Base-by-base conservation (phyloP, 2,329 filamentous ascomycete genomes). In the Xylaria sp. region DNA sequence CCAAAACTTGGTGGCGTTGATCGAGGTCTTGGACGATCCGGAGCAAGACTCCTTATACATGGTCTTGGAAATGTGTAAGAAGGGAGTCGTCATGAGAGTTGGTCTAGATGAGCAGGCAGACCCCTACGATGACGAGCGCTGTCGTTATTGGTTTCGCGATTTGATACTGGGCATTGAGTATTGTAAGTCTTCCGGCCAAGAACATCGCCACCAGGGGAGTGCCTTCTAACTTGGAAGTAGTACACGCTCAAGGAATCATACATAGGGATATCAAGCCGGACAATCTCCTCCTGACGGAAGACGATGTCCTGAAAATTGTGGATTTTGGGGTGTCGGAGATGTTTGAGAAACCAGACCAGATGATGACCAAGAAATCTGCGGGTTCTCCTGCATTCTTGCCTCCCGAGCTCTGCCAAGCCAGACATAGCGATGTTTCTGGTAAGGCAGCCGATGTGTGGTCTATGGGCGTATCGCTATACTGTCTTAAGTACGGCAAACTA, bases 321-420 rank as follows among this genome's bases (percentile, higher is more conserved):
- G 94, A 97, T 72, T 99, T 99, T 78, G 94, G 94, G n/a, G 94
- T 97, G 7, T 97, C 93, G 1, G 93, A 99, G 69, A 97, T 99
- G 87, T 99, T 99, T 64, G 89, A 93, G 68, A 96, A 95, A 70
- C 67, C 77, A 2, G 80, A 89, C 1, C 83, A 91, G 42, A 97
- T 97, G 94, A 87, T 86, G 70, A 96, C 91, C 0, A 87, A 89
- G 54, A 99, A 97, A 74, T 93, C 92, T 2, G 92, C 92, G 9
- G 94, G 94, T 1, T 97, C 92, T 2, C 94, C 94, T 0, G 94
- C 94, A 0, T 99, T 99, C 66, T 82, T 97, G 53, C 90, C 94
- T 0, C 94, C 94, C 0, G 94, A 99, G 72, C 78, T 99, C 11
- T 99, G 94, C 67, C 87, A 92, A 19, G 84, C 86, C 7, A 92